Conservation (phyloP, 2,329 filamentous ascomycete species). For the Teratosphaeria viscida region DNA sequence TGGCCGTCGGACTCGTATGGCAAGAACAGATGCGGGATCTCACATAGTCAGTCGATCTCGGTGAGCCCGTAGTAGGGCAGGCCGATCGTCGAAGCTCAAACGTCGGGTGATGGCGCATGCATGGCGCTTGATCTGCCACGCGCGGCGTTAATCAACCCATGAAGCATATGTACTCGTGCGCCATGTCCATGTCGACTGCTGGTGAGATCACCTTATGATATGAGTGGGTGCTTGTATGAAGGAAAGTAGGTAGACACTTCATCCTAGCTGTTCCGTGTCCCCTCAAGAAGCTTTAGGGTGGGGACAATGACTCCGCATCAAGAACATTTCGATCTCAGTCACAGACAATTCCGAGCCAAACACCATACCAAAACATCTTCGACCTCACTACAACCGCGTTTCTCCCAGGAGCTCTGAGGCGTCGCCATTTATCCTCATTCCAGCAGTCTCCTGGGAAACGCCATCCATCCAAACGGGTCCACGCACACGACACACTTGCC, state of each 20-base stretch:
- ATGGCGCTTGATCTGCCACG: neutral
- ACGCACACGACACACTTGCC: neutral
- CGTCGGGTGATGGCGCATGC: no score
- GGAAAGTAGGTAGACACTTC: neutral
- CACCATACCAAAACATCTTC: neutral
- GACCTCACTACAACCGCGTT: neutral
- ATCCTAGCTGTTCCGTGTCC: neutral
- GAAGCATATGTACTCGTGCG: neutral
- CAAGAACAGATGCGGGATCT: neutral
- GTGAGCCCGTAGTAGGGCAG: neutral
- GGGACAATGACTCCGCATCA: neutral
- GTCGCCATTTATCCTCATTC: neutral
- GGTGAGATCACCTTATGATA: neutral
- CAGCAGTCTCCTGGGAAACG: constrained; percentile 13
- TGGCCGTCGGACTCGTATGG: neutral
- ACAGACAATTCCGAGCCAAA: neutral
- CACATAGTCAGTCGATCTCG: neutral
- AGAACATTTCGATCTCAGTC: neutral
- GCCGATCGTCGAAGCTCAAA: neutral
- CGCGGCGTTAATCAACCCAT: neutral
- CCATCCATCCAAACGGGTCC: neutral
- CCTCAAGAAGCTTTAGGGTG: neutral
- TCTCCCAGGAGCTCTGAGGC: neutral
- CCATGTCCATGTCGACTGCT: neutral
- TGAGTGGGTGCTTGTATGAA: neutral